Evolutionary conservation across 108 stramenopile species (phyloP).

Genomic region (Chaetoceros muelleri): DNA sequence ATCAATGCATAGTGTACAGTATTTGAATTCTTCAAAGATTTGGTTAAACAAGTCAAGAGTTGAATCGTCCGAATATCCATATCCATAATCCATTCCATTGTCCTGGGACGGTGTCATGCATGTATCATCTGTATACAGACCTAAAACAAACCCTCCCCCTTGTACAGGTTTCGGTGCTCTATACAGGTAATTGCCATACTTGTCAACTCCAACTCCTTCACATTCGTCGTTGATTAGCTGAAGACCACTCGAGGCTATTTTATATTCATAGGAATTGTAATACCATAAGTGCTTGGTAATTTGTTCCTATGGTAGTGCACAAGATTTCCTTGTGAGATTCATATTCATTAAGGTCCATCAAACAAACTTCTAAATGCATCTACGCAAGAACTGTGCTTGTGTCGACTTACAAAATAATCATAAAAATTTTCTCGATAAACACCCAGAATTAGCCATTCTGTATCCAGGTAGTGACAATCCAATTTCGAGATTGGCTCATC

Average conservation of each 20-base stretch:
- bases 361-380: no score
- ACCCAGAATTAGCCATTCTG: conserved; percentile 65
- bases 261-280: conserved; percentile 75
- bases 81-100: conserved; percentile 18
- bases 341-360: no score
- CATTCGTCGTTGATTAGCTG: conserved; percentile 72
- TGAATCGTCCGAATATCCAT: conserved; percentile 27
- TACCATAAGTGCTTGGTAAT: conserved; percentile 86
- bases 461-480: conserved; percentile 70
- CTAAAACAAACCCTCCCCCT: conserved; percentile 58
- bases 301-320: no score
- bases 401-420: conserved; percentile 79
- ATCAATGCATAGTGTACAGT: conserved; percentile 75
- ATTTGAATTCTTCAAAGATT: conserved; percentile 58
- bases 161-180: conserved; percentile 44
- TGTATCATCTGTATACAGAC: conserved; percentile 53
- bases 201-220: conserved; percentile 29
- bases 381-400: no score
- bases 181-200: conserved; percentile 43
- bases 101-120: conserved; percentile 37
- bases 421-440: conserved; percentile 82
- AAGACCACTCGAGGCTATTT: conserved; percentile 68
- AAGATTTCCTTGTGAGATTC: no score
- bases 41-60: conserved; percentile 63
- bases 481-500: conserved; percentile 37